Evolutionary conservation across 2,329 filamentous ascomycete genomes (phyloP), one percentile per base, ranked within the genome.

Genomic region (Xenoacremonium recifei): DNA sequence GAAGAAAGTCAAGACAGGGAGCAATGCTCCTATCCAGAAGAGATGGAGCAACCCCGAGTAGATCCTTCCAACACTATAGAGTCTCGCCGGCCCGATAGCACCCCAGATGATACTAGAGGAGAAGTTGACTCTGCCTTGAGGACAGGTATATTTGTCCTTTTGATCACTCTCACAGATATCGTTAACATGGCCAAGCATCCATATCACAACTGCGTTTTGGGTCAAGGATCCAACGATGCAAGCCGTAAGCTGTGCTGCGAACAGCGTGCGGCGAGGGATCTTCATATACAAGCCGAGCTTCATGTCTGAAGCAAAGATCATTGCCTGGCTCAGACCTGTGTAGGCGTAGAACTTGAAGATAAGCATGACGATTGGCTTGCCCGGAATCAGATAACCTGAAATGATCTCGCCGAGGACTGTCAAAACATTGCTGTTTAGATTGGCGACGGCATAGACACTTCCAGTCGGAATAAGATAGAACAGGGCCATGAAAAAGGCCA

Each of bases 271-370:
- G 0, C 66, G 68, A 0, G 72, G 67, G 19, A 76, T 68, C 49
- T 77, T 75, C 39, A 76, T 59, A 53, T 75, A 75, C 37, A 72
- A 68, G 2, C 63, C 72, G 12, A 76, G 54, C 50, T 76, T 76
- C 66, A 75, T 64, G 47, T 76, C 72, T 32, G 66, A 61, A 0
- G 66, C 63, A 41, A 75, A 75, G 42, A 66, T 69, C 12, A 73
- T 59, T 1, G 64, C 70, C 38, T 73, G 69, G 17, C 64, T 65
- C n/a, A 58, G 23, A 5, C 32, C 46, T 3, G 39, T 50, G 37
- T 42, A 52, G 7, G 40, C 47, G 19, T 52, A 55, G 1, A 49
- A 45, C 30, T 55, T 54, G 49, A 55, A 55, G 4, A 55, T 44
- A 16, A 54, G 42, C 36, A 47, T 54, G 21, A 48, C 49, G 16